These are phyloP conservation scores for Syzygium oleosum DNA, from an alignment of 345 rosid species.

Conservation along the genomic window DNA sequence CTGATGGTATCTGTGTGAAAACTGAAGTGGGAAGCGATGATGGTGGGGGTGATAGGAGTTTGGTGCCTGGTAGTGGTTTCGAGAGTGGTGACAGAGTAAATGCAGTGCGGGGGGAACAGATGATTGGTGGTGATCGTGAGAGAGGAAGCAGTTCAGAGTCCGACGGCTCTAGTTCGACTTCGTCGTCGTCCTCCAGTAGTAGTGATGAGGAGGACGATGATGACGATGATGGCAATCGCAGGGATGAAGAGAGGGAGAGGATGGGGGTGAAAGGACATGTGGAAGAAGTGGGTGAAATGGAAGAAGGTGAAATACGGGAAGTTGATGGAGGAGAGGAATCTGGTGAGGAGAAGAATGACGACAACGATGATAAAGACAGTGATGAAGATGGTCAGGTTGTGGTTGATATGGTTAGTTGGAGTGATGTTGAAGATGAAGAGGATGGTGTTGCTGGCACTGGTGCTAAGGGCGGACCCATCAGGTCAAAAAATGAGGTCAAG, in stretches of 20 bases:
- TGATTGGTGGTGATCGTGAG: slow-evolving; percentile 1
- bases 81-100: slow-evolving; percentile 3
- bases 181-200: slow-evolving; percentile 19
- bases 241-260: neutral
- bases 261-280: neutral
- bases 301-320: slow-evolving; percentile 18
- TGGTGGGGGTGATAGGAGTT: slow-evolving; percentile 9
- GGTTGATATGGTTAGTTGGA: slow-evolving; percentile 39
- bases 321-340: neutral
- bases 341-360: neutral
- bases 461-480: slow-evolving; percentile 46
- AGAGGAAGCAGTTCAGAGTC: slow-evolving; percentile 19
- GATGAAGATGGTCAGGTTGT: slow-evolving; percentile 27
- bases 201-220: neutral
- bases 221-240: neutral
- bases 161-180: slow-evolving; percentile 33
- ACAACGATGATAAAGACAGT: slow-evolving; percentile 1
- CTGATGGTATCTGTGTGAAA: slow-evolving; percentile 10
- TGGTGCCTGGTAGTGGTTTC: slow-evolving; percentile 15
- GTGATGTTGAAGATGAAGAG: slow-evolving; percentile 38
- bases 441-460: slow-evolving; percentile 29
- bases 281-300: slow-evolving; percentile 4
- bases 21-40: slow-evolving; percentile 9
- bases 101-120: slow-evolving; percentile 13
- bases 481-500: slow-evolving; percentile 77